phyloP scores from a whole-genome alignment of 495 filamentous ascomycete genomes.

The Elaphomyces granulatus region DNA sequence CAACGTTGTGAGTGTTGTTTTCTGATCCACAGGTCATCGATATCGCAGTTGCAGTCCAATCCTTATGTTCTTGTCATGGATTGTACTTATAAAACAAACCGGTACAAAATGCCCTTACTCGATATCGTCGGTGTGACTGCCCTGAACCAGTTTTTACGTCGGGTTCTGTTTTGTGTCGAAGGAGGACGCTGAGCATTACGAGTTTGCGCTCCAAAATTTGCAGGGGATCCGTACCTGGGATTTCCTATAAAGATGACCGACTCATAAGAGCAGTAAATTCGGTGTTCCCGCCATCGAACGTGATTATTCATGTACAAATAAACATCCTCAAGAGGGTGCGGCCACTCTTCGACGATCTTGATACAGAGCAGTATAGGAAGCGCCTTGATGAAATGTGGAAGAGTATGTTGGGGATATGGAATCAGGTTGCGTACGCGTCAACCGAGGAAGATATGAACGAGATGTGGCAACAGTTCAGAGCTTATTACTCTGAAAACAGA shows the following conservation, averaged over 20 bases:
- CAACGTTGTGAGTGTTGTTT: too few species aligned
- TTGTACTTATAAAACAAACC: conserved; percentile 9
- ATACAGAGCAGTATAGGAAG: neutral
- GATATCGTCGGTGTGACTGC: conserved; percentile 2
- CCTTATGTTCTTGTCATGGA: too few species aligned
- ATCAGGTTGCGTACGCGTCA: neutral
- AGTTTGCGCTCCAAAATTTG: neutral
- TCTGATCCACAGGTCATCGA: too few species aligned
- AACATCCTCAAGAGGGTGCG: neutral
- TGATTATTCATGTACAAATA: neutral
- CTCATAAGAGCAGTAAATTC: neutral
- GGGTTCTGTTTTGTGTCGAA: conserved; percentile 4
- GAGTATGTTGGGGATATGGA: neutral
- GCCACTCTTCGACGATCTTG: neutral
- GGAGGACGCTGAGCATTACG: neutral
- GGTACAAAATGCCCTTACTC: conserved; percentile 6
- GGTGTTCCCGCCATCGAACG: neutral
- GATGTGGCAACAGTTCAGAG: neutral
- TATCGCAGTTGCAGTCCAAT: too few species aligned
- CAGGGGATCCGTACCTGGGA: neutral
- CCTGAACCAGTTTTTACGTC: conserved; percentile 1
- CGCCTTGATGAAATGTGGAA: neutral
- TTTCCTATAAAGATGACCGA: conserved; percentile 1
- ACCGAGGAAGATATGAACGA: neutral
- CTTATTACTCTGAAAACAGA: too few species aligned